These are phyloP conservation scores for apple (Malus domestica) DNA, from an alignment of 306 rosid species.

Conservation along the genomic window ASM211411v1 NC_041793.1:45187501-45188000, in stretches of 20 bases:
- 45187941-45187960: too few relatives aligned
- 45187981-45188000: background rate
- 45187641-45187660: background rate
- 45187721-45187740: background rate
- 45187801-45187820: too few relatives aligned
- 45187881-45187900: fast-evolving
- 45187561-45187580: background rate
- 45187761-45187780: background rate
- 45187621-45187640: background rate
- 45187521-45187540: background rate
- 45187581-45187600: background rate
- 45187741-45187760: too few relatives aligned
- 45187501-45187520: too few relatives aligned
- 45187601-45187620: conserved; percentile 5
- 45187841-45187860: fast-evolving
- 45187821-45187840: too few relatives aligned
- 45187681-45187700: background rate
- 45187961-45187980: too few relatives aligned
- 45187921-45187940: fast-evolving
- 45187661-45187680: conserved; percentile 7
- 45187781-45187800: background rate
- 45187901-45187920: too few relatives aligned
- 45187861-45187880: too few relatives aligned
- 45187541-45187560: background rate
- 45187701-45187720: background rate